Conservation (phyloP, 176 grass and related monocot genomes). For the Oryza meyeriana region DNA sequence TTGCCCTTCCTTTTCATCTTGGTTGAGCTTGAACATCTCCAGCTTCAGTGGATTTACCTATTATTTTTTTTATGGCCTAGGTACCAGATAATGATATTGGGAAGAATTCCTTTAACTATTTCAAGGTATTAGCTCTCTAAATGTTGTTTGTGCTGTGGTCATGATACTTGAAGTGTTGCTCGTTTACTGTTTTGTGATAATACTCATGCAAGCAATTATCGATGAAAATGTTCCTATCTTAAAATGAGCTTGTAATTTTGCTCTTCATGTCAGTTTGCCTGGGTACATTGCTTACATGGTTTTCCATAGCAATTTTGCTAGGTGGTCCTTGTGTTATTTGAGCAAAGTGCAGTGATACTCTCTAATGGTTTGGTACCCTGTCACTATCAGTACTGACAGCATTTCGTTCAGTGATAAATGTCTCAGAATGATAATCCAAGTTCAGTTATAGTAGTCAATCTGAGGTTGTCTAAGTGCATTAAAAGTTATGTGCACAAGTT, state of each 20-base stretch:
- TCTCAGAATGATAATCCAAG: not conserved
- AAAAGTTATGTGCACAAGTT: not conserved
- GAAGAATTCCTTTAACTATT: constrained; percentile 96
- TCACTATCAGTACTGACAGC: not conserved
- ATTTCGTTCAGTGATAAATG: constrained; percentile 9
- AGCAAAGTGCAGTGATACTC: not conserved
- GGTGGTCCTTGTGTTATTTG: constrained; percentile 7
- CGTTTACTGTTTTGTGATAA: constrained; percentile 2
- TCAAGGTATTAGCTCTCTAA: constrained; percentile 55
- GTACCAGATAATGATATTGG: constrained; percentile 92
- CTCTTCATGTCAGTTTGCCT: not conserved
- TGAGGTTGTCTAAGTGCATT: not conserved
- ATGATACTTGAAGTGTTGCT: not conserved
- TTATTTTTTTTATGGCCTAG: constrained; percentile 38
- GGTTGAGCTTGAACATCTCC: constrained; percentile 11
- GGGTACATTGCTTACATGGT: not conserved
- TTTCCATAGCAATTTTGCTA: not conserved
- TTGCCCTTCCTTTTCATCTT: constrained; percentile 29
- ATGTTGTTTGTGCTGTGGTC: constrained; percentile 6
- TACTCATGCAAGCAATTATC: not conserved
- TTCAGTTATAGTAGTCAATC: not conserved
- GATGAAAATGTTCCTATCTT: not conserved
- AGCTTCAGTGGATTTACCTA: constrained; percentile 31
- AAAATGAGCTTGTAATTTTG: not conserved
- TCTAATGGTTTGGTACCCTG: not conserved